phyloP scores from a whole-genome alignment of 495 filamentous ascomycete genomes.

The Parathielavia hyrcaniae region DNA sequence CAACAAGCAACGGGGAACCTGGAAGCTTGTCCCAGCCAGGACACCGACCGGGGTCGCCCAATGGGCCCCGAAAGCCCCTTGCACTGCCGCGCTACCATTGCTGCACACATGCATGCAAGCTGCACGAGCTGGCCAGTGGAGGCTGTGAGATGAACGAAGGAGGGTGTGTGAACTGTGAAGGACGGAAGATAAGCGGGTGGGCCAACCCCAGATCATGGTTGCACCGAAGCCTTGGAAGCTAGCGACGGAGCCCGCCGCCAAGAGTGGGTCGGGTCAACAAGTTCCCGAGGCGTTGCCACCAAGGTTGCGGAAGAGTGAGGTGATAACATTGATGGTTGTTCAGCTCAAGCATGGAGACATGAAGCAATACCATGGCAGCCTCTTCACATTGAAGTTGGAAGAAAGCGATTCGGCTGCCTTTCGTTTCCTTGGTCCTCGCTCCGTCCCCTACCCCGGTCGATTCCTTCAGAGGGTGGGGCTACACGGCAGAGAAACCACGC shows the following conservation, averaged over 20 bases:
- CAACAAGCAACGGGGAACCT: no score
- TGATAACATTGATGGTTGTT: no score
- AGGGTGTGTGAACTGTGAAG: no score
- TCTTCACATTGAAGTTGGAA: no score
- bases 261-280: slow-evolving; percentile 8
- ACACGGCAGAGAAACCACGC: background rate
- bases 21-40: slow-evolving; percentile 2
- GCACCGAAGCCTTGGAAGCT: background rate
- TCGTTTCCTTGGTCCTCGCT: no score
- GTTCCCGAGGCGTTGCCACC: background rate
- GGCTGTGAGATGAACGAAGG: background rate
- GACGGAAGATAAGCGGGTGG: background rate
- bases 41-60: slow-evolving; percentile 1
- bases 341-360: no score
- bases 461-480: background rate
- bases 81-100: background rate
- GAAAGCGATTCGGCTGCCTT: no score
- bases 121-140: background rate
- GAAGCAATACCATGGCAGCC: no score
- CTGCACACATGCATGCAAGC: background rate
- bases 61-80: no score
- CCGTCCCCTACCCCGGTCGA: slow-evolving; percentile 7
- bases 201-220: slow-evolving; percentile 1
- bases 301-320: no score
- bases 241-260: background rate